phyloP scores from a whole-genome alignment of 1,284 basidiomycete genomes.

The Entoloma clypeatum region DNA sequence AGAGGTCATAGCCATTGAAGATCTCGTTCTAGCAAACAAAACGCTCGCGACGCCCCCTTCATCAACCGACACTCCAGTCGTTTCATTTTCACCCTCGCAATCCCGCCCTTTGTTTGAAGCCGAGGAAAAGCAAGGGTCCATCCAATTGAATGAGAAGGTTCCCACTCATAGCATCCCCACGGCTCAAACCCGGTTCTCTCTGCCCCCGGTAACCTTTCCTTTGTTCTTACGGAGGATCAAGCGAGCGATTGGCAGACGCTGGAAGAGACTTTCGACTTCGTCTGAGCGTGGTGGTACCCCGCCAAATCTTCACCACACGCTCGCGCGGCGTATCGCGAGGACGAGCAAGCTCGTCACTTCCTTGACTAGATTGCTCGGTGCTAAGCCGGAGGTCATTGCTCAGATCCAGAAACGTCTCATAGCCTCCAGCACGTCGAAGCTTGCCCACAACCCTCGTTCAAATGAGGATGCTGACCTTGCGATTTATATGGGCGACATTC shows the following conservation, averaged over 20 bases:
- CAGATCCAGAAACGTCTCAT: constrained; percentile 75
- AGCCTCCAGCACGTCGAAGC: constrained; percentile 33
- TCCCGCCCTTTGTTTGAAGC: neutral
- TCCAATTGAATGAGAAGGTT: neutral
- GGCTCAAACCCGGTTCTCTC: constrained; percentile 31
- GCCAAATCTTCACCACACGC: constrained; percentile 36
- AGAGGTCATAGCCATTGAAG: constrained; percentile 80
- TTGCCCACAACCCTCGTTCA: constrained; percentile 35
- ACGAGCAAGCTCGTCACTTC: constrained; percentile 82
- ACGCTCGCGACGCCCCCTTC: too few species aligned
- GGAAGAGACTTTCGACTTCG: constrained; percentile 17
- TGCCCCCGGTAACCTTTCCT: constrained; percentile 29
- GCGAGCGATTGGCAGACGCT: constrained; percentile 23
- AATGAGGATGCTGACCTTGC: constrained; percentile 62
- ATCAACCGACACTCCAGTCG: too few species aligned
- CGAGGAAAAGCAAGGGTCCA: constrained; percentile 4
- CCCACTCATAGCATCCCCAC: constrained; percentile 6
- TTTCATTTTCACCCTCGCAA: neutral
- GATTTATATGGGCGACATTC: constrained; percentile 91
- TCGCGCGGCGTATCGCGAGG: constrained; percentile 73
- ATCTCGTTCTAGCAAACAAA: constrained; percentile 61
- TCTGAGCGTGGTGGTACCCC: constrained; percentile 15
- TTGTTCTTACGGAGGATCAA: constrained; percentile 31
- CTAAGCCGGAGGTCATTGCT: constrained; percentile 82
- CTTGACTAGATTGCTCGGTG: constrained; percentile 70